These are phyloP conservation scores for Cystobasidium ongulense DNA, from an alignment of 768 basidiomycete genomes.

Conservation along the genomic window DNA sequence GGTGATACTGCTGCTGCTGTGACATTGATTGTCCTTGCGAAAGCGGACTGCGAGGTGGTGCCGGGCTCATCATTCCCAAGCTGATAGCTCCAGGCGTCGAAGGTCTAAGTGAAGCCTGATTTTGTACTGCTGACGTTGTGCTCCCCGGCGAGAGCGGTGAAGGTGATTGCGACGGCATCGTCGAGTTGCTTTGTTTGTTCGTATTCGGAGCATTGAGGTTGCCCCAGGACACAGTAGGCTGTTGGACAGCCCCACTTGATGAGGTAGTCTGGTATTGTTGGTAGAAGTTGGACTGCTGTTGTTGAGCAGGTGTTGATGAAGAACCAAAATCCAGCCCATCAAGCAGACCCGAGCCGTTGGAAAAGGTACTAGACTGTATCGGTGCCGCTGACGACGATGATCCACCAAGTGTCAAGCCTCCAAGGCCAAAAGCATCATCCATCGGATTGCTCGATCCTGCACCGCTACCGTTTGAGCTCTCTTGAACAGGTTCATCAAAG, in stretches of 20 bases:
- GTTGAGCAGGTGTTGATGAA: not conserved
- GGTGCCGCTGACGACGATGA: not conserved
- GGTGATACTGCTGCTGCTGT: not conserved
- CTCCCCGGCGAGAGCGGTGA: not conserved
- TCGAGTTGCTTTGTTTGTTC: not conserved
- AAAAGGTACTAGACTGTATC: not conserved
- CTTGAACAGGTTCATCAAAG: slow-evolving; percentile 37
- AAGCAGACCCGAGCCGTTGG: slow-evolving; percentile 10
- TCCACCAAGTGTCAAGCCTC: slow-evolving; percentile 20
- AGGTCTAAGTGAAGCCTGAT: not conserved
- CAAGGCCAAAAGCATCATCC: slow-evolving; percentile 27
- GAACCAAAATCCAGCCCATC: slow-evolving; percentile 19
- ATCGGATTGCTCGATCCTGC: not conserved
- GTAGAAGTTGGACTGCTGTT: slow-evolving; percentile 5
- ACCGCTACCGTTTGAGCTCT: not conserved
- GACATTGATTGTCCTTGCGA: not conserved
- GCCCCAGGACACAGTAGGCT: slow-evolving; percentile 16
- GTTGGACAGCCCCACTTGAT: not conserved
- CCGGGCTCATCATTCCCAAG: slow-evolving; percentile 23
- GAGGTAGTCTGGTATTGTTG: slow-evolving; percentile 20
- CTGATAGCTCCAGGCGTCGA: slow-evolving; percentile 28
- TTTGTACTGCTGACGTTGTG: not conserved
- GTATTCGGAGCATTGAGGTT: not conserved
- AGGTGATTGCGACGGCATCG: not conserved
- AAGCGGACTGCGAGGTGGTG: not conserved